These are phyloP conservation scores for Breynia disticha DNA, from an alignment of 441 rosid genomes.

Conservation along the genomic window DNA sequence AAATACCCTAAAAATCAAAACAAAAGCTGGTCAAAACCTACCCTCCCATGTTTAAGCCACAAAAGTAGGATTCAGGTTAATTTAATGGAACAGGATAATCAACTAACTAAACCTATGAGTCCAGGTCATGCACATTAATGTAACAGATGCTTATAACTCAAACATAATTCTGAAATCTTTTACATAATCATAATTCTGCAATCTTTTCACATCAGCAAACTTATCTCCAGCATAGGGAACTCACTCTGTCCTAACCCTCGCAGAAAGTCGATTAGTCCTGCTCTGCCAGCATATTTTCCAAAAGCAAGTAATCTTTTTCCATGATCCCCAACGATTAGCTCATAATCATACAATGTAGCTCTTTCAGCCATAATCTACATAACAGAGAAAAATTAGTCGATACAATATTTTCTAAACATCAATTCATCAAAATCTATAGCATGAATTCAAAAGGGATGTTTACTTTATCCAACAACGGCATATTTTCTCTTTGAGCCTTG, in stretches of 20 bases:
- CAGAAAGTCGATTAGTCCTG: constrained; percentile 79
- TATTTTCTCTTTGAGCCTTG: constrained; percentile 85
- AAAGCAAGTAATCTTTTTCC: constrained; percentile 75
- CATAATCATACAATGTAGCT: constrained; percentile 77
- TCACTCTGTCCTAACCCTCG: constrained; percentile 74
- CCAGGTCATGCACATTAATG: too few relatives aligned
- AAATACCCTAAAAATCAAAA: constrained; percentile 44
- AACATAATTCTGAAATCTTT: neutral
- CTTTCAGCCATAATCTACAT: constrained; percentile 56
- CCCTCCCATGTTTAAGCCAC: too few relatives aligned
- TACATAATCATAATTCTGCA: neutral
- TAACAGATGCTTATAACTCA: neutral
- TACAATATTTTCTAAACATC: neutral
- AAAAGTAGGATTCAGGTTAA: too few relatives aligned
- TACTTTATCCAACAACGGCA: constrained; percentile 89
- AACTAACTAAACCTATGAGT: too few relatives aligned
- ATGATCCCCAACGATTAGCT: constrained; percentile 70
- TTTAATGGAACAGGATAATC: too few relatives aligned
- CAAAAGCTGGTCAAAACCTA: neutral
- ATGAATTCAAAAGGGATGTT: constrained; percentile 1
- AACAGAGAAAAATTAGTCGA: constrained; percentile 1
- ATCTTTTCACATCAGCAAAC: neutral
- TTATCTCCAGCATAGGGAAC: constrained; percentile 13
- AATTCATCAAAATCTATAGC: neutral
- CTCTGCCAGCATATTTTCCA: constrained; percentile 94